A percentile compares a stretch with the other conserved stretches of the same genome.
These are phyloP conservation scores for Fusarium duplospermum DNA, from an alignment of 2,329 filamentous ascomycete species.

Conservation along the genomic window DNA sequence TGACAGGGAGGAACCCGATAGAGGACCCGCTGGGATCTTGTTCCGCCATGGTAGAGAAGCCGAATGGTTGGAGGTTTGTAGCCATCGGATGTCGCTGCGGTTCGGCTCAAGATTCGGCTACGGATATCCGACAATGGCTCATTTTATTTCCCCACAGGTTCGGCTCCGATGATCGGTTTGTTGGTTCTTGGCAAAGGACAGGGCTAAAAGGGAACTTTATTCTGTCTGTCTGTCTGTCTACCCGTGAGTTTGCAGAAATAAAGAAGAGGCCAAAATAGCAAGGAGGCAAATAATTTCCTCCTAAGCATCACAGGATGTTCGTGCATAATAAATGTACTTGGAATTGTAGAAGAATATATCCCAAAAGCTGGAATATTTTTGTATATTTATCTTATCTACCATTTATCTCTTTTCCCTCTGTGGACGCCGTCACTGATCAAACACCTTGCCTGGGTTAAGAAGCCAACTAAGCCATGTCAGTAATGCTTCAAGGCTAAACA, in stretches of 20 bases:
- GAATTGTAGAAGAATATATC: no score
- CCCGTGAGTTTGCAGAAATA: no score
- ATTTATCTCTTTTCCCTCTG: no score
- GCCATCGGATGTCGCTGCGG: not conserved
- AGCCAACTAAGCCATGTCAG: conserved; percentile 60
- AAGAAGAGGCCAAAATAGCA: no score
- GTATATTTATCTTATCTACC: no score
- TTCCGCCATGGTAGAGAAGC: not conserved
- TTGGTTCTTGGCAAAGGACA: not conserved
- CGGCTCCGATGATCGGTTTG: not conserved
- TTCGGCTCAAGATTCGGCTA: not conserved
- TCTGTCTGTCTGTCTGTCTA: no score
- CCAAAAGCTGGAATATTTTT: no score
- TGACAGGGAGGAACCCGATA: conserved; percentile 2
- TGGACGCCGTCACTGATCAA: conserved; percentile 56
- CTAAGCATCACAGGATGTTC: no score
- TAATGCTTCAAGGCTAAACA: not conserved
- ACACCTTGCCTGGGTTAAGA: conserved; percentile 77
- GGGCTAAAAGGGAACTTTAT: no score
- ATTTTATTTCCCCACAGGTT: not conserved
- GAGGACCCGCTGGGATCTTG: not conserved
- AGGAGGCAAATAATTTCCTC: no score
- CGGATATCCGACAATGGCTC: not conserved
- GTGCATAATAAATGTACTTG: no score
- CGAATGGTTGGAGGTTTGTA: not conserved